Evolutionary conservation across 495 filamentous ascomycete genomes (phyloP).

Genomic region (Daldinia decipiens): DNA sequence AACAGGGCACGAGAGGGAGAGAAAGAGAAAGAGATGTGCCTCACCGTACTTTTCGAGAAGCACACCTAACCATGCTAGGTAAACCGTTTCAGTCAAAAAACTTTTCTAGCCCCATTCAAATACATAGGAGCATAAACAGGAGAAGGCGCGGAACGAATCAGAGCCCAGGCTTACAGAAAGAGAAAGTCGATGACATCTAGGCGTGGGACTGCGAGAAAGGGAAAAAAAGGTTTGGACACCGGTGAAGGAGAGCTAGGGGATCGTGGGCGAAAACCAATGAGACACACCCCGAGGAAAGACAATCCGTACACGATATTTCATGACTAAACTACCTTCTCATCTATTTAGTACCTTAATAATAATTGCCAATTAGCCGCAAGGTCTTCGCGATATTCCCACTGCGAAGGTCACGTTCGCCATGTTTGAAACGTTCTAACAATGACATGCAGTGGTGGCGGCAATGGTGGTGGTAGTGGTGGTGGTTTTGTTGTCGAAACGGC

Average conservation of each 20-base stretch:
- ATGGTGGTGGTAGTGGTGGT: too few species aligned
- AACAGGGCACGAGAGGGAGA: conserved; percentile 1
- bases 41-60: conserved; percentile 32
- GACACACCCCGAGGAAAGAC: conserved; percentile 4
- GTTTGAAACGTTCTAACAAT: conserved; percentile 6
- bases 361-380: conserved; percentile 25
- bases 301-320: conserved; percentile 43
- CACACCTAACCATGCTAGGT: conserved; percentile 37
- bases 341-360: conserved; percentile 36
- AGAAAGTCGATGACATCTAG: conserved; percentile 21
- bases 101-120: conserved; percentile 27
- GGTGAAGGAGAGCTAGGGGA: conserved; percentile 10
- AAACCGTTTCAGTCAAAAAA: conserved; percentile 34
- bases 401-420: conserved; percentile 22
- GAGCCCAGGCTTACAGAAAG: conserved; percentile 4
- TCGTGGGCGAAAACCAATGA: conserved; percentile 9
- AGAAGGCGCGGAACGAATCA: conserved; percentile 29
- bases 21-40: conserved; percentile 8
- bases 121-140: conserved; percentile 18
- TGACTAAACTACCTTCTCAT: conserved; percentile 33
- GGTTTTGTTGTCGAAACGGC: conserved; percentile 26
- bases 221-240: not conserved
- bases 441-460: conserved; percentile 3
- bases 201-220: conserved; percentile 27
- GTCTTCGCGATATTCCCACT: conserved; percentile 5